These are phyloP conservation scores for Jatropha multifida DNA, from an alignment of 441 rosid species.

Conservation along the genomic window DNA sequence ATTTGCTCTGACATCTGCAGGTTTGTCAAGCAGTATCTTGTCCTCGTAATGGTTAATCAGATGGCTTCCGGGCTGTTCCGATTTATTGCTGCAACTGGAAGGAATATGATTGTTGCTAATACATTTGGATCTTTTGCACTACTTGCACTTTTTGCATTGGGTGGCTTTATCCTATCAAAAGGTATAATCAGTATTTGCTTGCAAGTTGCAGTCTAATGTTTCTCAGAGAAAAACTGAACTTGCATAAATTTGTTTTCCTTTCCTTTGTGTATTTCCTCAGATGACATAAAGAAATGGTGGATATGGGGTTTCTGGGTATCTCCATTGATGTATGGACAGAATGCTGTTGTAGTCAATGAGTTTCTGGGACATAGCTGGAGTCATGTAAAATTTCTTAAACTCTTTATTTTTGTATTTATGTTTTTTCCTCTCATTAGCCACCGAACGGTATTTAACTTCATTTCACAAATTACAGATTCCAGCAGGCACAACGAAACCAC, in stretches of 20 bases:
- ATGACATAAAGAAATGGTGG: conserved; percentile 71
- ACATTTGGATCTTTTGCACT: conserved; percentile 50
- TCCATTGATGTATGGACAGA: conserved; percentile 78
- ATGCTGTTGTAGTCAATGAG: conserved; percentile 65
- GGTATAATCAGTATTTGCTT: conserved; percentile 17
- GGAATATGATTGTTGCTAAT: conserved; percentile 51
- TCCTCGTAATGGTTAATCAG: conserved; percentile 44
- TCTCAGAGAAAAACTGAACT: neutral
- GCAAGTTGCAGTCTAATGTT: neutral
- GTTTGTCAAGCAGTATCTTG: conserved; percentile 41
- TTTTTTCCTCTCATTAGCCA: neutral
- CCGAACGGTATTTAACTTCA: neutral
- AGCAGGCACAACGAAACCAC: conserved; percentile 30
- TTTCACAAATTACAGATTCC: conserved; percentile 25
- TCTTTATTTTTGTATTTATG: neutral
- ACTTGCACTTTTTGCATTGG: conserved; percentile 40
- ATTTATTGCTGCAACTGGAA: conserved; percentile 45
- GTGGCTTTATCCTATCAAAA: conserved; percentile 53
- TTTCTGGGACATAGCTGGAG: conserved; percentile 73
- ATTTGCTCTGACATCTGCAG: conserved; percentile 31
- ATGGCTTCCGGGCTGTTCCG: conserved; percentile 60
- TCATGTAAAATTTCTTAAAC: conserved; percentile 36
- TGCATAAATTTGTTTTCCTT: neutral
- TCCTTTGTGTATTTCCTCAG: conserved; percentile 23
- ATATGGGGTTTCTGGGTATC: conserved; percentile 79